Base-by-base conservation (phyloP, 2,329 filamentous ascomycete species). In the Fusarium lyarnte region DNA sequence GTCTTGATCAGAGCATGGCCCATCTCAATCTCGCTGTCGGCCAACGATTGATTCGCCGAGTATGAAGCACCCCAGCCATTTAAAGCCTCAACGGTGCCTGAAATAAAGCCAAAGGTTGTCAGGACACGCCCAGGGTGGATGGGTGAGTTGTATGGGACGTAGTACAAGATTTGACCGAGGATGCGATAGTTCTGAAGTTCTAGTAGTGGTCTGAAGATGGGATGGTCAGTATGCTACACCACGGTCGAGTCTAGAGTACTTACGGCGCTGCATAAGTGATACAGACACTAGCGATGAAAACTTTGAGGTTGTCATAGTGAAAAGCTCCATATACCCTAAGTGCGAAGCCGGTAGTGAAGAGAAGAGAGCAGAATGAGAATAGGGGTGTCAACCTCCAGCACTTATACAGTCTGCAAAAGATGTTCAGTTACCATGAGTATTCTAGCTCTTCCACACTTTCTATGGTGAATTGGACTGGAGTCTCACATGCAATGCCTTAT, bases 101-200 rank as follows among this genome's bases (percentile, higher is more conserved):
- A 87, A 42, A 88, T 71, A 38, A 80, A 81, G 19, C 82, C 83
- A 67, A 87, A 88, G 3, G 82, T 85, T 9, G 82, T 82, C 21
- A 87, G 74, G 21, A 87, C 84, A 31, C 82, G 79, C 27, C 82
- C 81, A 0, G 86, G 85, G 42, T 85, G 81, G 36, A 88, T 78
- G 0, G 88, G 89, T 0, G 89, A 84, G 63, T 87, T 84, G 75
- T 90, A 88, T 0, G 89, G 89, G 6, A 89, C 83, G 53, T 79
- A 87, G 78, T 87, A 88, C 25, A 92, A 82, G 17, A 90, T 83
- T 8, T 89, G 85, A 5, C 87, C 87, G 29, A 92, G 85, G 61
- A 90, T 85, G 73, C 89, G 86, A 78, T 91, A 91, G 75, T 91
- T 90, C 61, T 87, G 85, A 6, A 89, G 83, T 58, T 89, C 88